Conservation (phyloP, 768 basidiomycete species). For the Melanogaster broomeanus region DNA sequence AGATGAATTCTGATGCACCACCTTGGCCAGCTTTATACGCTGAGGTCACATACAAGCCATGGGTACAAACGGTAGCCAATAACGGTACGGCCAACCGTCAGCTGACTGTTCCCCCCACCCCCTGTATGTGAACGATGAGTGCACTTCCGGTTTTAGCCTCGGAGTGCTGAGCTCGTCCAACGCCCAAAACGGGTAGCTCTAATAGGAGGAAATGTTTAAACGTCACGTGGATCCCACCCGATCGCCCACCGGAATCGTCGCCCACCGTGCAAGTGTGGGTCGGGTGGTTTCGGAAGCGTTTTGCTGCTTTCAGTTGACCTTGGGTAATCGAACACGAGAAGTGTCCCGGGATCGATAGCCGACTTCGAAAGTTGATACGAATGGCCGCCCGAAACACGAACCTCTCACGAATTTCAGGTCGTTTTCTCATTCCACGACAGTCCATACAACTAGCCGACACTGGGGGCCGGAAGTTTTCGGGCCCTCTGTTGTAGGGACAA, state of each 20-base stretch:
- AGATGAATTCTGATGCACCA: background rate
- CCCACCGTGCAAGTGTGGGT: no score
- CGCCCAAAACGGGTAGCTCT: no score
- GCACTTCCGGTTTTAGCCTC: conserved; percentile 7
- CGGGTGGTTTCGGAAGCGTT: conserved; percentile 10
- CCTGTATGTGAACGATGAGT: background rate
- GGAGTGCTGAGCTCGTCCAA: background rate
- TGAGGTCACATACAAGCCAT: background rate
- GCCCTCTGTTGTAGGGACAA: background rate
- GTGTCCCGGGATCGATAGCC: background rate
- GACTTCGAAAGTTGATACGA: conserved; percentile 1
- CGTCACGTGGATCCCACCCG: conserved; percentile 12
- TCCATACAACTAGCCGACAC: no score
- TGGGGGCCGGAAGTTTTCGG: conserved; percentile 17
- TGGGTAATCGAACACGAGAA: background rate
- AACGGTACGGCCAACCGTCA: conserved; percentile 11
- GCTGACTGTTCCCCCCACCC: conserved; percentile 10
- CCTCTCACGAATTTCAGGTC: conserved; percentile 9
- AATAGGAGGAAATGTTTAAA: no score
- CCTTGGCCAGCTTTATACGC: conserved; percentile 17
- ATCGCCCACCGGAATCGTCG: conserved; percentile 6
- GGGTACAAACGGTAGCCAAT: conserved; percentile 3
- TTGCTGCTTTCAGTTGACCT: conserved; percentile 1
- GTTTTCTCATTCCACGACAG: background rate
- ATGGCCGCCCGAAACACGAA: background rate